Conservation (phyloP, 2,329 filamentous ascomycete species). For the Aspergillus fumigatus region DNA sequence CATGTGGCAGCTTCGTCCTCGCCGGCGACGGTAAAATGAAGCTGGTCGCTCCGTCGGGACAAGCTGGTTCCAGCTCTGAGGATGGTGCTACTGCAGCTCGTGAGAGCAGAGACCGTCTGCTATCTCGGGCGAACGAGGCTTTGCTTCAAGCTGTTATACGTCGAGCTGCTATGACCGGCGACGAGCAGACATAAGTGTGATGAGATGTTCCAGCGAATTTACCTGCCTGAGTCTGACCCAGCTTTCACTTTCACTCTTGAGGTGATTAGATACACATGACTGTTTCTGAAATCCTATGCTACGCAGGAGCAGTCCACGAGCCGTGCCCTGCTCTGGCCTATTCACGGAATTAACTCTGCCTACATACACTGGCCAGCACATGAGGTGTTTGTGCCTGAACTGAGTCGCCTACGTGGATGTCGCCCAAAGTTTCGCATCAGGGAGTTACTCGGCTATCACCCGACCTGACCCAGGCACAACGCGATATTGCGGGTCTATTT, state of each 20-base stretch:
- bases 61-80: conserved; percentile 12
- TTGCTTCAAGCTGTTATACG: conserved; percentile 29
- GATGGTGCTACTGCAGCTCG: conserved; percentile 12
- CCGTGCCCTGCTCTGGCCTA: background rate
- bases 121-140: conserved; percentile 28
- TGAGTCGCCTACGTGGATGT: background rate
- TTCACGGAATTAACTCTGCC: background rate
- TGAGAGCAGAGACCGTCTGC: conserved; percentile 13
- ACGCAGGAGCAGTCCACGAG: background rate
- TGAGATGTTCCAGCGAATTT: background rate
- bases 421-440: background rate
- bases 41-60: conserved; percentile 24
- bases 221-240: background rate
- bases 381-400: too few relatives aligned
- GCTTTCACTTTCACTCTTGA: background rate
- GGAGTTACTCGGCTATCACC: background rate
- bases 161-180: conserved; percentile 23
- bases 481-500: background rate
- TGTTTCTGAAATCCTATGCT: background rate
- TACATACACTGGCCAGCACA: background rate
- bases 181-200: conserved; percentile 2
- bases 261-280: background rate
- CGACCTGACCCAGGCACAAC: background rate
- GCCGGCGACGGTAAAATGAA: conserved; percentile 38
- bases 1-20: conserved; percentile 37